Evolutionary conservation across 139 green algal genomes (phyloP).

Genomic region (Marvania coccoides): DNA sequence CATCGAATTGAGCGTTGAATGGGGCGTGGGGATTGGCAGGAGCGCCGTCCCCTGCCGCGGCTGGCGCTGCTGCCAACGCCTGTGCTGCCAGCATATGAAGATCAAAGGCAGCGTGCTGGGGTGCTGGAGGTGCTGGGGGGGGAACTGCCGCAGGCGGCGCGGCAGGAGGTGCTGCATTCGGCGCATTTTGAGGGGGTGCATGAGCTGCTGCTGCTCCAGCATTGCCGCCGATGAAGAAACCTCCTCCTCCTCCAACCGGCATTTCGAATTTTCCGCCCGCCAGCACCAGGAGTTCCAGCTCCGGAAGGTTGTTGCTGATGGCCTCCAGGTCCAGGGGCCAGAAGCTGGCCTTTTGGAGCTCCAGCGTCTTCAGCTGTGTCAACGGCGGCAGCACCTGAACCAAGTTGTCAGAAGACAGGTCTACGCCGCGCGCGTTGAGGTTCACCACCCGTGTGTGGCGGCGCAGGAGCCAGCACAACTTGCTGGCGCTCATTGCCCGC

Average conservation of each 20-base stretch:
- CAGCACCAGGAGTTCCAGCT: slow-evolving; percentile 12
- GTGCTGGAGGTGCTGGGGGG: not conserved
- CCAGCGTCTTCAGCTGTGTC: not conserved
- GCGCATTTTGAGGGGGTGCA: not conserved
- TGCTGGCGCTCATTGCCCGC: not conserved
- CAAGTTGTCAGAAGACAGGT: not conserved
- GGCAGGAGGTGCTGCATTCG: not conserved
- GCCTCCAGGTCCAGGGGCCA: not conserved
- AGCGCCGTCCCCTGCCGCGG: no score
- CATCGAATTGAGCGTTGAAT: not conserved
- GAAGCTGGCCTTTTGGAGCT: slow-evolving; percentile 3
- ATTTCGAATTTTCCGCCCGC: not conserved
- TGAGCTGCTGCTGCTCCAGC: not conserved
- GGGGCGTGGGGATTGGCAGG: not conserved
- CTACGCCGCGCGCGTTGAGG: not conserved
- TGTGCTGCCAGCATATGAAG: not conserved
- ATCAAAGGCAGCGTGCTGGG: not conserved
- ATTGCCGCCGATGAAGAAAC: no score
- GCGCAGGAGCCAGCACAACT: slow-evolving; percentile 4
- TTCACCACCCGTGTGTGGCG: not conserved
- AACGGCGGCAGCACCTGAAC: slow-evolving; percentile 1
- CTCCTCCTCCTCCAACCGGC: not conserved
- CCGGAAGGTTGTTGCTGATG: not conserved
- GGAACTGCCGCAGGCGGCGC: not conserved
- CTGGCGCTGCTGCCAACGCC: not conserved